A percentile compares a stretch with the other conserved stretches of the same genome.
Evolutionary conservation across 1,139 yeast species (phyloP).

Genomic region (Hansenula sp.): DNA sequence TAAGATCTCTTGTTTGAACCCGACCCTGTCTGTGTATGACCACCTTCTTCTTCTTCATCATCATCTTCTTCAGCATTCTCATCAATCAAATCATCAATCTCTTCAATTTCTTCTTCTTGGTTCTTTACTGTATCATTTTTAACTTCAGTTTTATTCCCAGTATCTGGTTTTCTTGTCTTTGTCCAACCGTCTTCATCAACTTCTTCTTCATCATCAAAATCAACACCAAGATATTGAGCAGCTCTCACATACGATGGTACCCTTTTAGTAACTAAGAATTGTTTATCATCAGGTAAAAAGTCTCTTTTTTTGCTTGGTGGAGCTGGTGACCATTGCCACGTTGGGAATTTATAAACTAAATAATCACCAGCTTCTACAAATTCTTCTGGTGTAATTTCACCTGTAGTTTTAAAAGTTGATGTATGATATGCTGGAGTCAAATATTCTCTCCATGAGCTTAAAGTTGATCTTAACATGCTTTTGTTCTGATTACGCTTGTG

Average conservation of each 20-base stretch:
- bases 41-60: constrained; percentile 40
- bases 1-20: constrained; percentile 58
- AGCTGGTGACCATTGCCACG: constrained; percentile 90
- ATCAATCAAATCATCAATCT: constrained; percentile 36
- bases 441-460: constrained; percentile 85
- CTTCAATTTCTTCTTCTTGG: constrained; percentile 25
- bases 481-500: neutral
- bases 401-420: constrained; percentile 79
- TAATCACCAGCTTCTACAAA: constrained; percentile 93
- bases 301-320: constrained; percentile 57
- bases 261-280: constrained; percentile 78
- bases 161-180: constrained; percentile 13
- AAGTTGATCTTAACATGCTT: constrained; percentile 55
- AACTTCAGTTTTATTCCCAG: constrained; percentile 2
- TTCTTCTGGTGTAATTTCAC: constrained; percentile 92
- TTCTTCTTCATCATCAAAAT: constrained; percentile 33
- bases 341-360: constrained; percentile 85
- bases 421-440: constrained; percentile 83
- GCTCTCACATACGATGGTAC: constrained; percentile 86
- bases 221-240: constrained; percentile 45
- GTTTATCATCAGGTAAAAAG: constrained; percentile 83
- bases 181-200: constrained; percentile 61
- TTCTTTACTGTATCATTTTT: constrained; percentile 7
- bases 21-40: constrained; percentile 31
- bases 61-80: constrained; percentile 36